Evolutionary conservation across 805 yeast genomes (phyloP).

Genomic region (Clavispora asparagi): DNA sequence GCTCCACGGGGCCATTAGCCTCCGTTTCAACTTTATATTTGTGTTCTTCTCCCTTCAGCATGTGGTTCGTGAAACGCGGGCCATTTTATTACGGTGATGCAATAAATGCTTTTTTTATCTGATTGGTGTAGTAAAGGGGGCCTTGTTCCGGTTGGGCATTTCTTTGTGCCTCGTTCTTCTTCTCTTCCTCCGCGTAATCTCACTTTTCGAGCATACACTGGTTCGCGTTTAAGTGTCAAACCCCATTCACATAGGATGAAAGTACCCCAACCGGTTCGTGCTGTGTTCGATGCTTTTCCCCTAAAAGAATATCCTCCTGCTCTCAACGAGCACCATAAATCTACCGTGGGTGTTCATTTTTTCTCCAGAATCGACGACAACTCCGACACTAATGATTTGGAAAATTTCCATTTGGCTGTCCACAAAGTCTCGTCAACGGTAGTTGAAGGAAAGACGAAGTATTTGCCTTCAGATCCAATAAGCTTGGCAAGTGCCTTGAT

Average conservation of each 20-base stretch:
- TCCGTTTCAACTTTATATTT: background rate
- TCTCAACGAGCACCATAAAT: constrained; percentile 10
- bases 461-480: constrained; percentile 55
- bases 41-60: background rate
- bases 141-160: too few relatives aligned
- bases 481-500: constrained; percentile 45
- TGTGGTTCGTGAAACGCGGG: background rate
- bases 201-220: background rate
- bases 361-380: constrained; percentile 12
- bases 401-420: constrained; percentile 48
- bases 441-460: constrained; percentile 13
- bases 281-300: constrained; percentile 51
- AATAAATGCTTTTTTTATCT: background rate
- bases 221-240: background rate
- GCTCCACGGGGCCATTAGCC: background rate
- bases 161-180: too few relatives aligned
- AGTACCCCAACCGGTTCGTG: constrained; percentile 39
- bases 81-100: background rate
- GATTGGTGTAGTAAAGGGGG: background rate
- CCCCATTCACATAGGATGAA: constrained; percentile 9
- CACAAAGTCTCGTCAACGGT: constrained; percentile 34
- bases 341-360: constrained; percentile 4
- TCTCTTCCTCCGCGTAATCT: background rate
- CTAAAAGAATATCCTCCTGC: constrained; percentile 37
- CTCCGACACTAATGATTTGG: constrained; percentile 8